These are phyloP conservation scores for Fusarium irregulare DNA, from an alignment of 2,329 filamentous ascomycete species.

Conservation along the genomic window DNA sequence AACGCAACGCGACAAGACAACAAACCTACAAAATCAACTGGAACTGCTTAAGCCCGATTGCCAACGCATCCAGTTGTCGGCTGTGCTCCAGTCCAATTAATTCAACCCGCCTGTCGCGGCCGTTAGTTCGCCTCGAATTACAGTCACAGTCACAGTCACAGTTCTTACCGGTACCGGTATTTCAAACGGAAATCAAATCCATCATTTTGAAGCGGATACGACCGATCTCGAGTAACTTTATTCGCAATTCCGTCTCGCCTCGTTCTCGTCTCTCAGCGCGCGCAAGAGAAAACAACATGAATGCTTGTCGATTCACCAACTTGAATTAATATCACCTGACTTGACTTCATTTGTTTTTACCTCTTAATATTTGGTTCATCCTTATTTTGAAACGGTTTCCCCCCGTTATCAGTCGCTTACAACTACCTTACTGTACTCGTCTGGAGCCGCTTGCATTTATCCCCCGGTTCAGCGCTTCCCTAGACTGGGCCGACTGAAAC, in stretches of 20 bases:
- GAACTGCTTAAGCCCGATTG: conserved; percentile 33
- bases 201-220: conserved; percentile 37
- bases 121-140: conserved; percentile 41
- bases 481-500: conserved; percentile 41
- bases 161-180: conserved; percentile 5
- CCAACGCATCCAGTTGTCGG: conserved; percentile 39
- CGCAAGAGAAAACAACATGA: conserved; percentile 62
- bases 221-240: conserved; percentile 49
- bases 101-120: conserved; percentile 29
- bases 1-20: conserved; percentile 23
- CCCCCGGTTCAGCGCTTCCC: conserved; percentile 39
- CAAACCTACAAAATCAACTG: conserved; percentile 36
- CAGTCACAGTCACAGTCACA: neutral
- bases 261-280: conserved; percentile 27
- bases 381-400: conserved; percentile 32
- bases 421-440: conserved; percentile 13
- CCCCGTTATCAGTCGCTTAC: conserved; percentile 31
- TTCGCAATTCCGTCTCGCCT: conserved; percentile 43
- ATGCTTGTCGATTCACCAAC: conserved; percentile 50
- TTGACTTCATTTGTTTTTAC: neutral
- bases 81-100: conserved; percentile 35
- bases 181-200: conserved; percentile 28
- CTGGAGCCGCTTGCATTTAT: conserved; percentile 38
- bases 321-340: neutral
- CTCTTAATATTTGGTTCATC: neutral